Percentiles rank a stretch among this genome's conserved stretches.
These are phyloP conservation scores for Ligustrum vulgare DNA, from an alignment of 257 asterid genomes.

Conservation along the genomic window DNA sequence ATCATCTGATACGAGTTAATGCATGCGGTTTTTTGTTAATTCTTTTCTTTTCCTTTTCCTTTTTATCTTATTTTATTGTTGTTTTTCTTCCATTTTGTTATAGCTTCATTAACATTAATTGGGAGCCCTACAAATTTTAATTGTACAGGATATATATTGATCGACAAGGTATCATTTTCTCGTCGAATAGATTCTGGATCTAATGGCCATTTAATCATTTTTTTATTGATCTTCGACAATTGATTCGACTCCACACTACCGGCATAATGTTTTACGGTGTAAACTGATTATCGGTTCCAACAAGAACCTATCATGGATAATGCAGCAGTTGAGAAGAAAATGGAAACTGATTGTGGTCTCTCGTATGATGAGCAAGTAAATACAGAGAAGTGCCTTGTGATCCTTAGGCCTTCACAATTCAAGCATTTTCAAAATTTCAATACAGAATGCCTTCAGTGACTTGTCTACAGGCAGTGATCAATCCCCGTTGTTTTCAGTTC, in stretches of 20 bases:
- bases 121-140: constrained; percentile 12
- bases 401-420: background rate
- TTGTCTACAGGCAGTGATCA: background rate
- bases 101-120: background rate
- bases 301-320: background rate
- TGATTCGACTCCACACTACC: background rate
- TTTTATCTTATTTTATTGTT: background rate
- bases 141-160: constrained; percentile 15
- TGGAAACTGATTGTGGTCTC: background rate
- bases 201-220: background rate
- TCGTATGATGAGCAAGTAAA: background rate
- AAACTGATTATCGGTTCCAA: constrained; percentile 3
- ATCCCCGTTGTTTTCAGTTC: background rate
- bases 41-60: background rate
- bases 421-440: background rate
- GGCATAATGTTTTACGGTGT: background rate
- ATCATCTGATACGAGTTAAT: background rate
- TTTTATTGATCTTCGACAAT: background rate
- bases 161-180: background rate
- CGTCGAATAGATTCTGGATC: background rate
- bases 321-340: background rate
- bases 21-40: background rate
- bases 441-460: background rate
- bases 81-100: background rate
- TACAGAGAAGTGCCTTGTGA: background rate